A percentile compares a stretch with the other conserved stretches of the same genome.
Conservation (phyloP, 108 stramenopile genomes). For the Discostella stelligeroides region DNA sequence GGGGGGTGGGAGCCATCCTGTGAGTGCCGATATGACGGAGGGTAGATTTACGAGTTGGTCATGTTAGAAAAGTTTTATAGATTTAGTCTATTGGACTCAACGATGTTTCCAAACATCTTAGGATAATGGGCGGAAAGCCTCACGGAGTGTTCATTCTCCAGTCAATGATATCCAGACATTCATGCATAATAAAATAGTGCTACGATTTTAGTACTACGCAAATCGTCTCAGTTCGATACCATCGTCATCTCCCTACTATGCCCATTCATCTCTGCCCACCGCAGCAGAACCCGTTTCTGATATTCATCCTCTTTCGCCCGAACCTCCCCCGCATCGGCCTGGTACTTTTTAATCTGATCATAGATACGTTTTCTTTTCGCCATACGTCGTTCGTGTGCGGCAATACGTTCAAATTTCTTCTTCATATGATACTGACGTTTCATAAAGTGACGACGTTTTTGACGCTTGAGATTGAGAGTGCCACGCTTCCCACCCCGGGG, state of each 20-base stretch:
- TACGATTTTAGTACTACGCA: neutral
- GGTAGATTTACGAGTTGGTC: too few species aligned
- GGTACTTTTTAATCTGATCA: constrained; percentile 47
- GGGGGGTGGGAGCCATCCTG: too few species aligned
- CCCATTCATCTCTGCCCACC: constrained; percentile 55
- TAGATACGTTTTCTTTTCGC: constrained; percentile 59
- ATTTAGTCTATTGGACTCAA: too few species aligned
- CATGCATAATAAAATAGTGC: constrained; percentile 5
- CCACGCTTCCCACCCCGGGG: constrained; percentile 75
- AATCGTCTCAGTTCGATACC: constrained; percentile 15
- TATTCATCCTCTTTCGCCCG: constrained; percentile 61
- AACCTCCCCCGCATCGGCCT: constrained; percentile 49
- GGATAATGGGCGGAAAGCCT: too few species aligned
- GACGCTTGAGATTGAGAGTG: constrained; percentile 69
- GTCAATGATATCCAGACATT: too few species aligned
- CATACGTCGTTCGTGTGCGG: constrained; percentile 71
- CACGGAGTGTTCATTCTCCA: too few species aligned
- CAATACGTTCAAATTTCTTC: constrained; percentile 60
- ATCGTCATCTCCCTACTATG: constrained; percentile 5
- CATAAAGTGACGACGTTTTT: constrained; percentile 59
- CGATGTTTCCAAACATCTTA: too few species aligned
- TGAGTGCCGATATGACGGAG: too few species aligned
- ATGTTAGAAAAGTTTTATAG: too few species aligned
- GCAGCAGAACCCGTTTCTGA: constrained; percentile 63
- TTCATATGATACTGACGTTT: constrained; percentile 63